Conservation (phyloP, 208 protist species). For the Naegleria lovaniensis region DNA sequence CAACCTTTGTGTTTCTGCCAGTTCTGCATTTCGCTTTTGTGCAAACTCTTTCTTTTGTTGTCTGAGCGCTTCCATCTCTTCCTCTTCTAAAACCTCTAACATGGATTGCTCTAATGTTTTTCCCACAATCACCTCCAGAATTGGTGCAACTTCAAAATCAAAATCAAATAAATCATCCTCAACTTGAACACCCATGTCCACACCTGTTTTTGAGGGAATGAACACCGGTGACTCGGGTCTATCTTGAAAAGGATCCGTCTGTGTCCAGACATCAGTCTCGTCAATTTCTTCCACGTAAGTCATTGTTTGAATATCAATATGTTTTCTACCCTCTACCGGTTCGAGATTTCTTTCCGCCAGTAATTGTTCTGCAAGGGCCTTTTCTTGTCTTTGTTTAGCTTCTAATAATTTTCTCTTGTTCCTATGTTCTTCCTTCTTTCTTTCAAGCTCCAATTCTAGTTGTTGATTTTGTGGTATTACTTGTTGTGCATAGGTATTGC, state of each 20-base stretch:
- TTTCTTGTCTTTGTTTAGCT: slow-evolving; percentile 52
- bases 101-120: slow-evolving; percentile 94
- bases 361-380: slow-evolving; percentile 45
- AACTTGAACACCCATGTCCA: slow-evolving; percentile 90
- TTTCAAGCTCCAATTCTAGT: slow-evolving; percentile 58
- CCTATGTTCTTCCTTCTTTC: slow-evolving; percentile 56
- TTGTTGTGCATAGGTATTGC: slow-evolving; percentile 83
- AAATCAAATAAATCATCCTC: slow-evolving; percentile 94
- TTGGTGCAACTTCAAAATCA: slow-evolving; percentile 89
- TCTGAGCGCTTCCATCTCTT: slow-evolving; percentile 84
- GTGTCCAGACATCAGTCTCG: slow-evolving; percentile 72
- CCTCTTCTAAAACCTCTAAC: slow-evolving; percentile 95
- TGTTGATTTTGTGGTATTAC: slow-evolving; percentile 66
- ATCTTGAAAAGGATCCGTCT: slow-evolving; percentile 91
- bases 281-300: slow-evolving; percentile 89
- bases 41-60: slow-evolving; percentile 88
- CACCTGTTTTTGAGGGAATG: slow-evolving; percentile 82
- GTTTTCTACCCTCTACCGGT: slow-evolving; percentile 70
- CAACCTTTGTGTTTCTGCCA: slow-evolving; percentile 85
- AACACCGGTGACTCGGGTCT: slow-evolving; percentile 82
- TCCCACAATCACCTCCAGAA: slow-evolving; percentile 89
- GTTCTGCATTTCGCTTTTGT: slow-evolving; percentile 85
- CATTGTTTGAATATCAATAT: slow-evolving; percentile 90
- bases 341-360: slow-evolving; percentile 61
- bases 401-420: slow-evolving; percentile 58